Evolutionary conservation across 805 yeast species (phyloP).

Genomic region (Candida anglica): DNA sequence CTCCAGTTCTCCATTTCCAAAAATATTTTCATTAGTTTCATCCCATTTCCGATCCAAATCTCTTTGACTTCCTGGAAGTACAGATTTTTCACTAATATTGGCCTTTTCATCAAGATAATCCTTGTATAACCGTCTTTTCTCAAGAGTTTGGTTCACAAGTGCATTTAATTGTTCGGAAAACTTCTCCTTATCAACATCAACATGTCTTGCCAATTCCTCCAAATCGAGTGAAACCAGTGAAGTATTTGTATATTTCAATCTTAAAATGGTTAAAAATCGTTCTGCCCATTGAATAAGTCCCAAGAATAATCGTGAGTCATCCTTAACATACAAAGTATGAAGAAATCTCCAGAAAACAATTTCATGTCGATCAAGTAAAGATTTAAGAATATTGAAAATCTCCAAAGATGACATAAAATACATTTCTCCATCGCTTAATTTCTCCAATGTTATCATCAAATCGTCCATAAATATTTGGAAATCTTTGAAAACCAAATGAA

Average conservation of each 20-base stretch:
- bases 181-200: slow-evolving; percentile 24
- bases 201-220: slow-evolving; percentile 9
- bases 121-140: slow-evolving; percentile 36
- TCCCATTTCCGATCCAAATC: slow-evolving; percentile 41
- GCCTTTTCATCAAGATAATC: slow-evolving; percentile 24
- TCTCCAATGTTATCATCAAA: slow-evolving; percentile 65
- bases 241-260: slow-evolving; percentile 50
- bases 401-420: slow-evolving; percentile 47
- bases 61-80: slow-evolving; percentile 10
- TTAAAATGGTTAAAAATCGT: slow-evolving; percentile 56
- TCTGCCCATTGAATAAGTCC: slow-evolving; percentile 74
- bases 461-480: slow-evolving; percentile 37
- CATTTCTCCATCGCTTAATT: slow-evolving; percentile 52
- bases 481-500: slow-evolving; percentile 35
- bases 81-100: slow-evolving; percentile 14
- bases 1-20: slow-evolving; percentile 10
- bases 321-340: slow-evolving; percentile 78
- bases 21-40: slow-evolving; percentile 30
- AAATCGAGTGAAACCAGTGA: slow-evolving; percentile 45
- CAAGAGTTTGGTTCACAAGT: slow-evolving; percentile 32
- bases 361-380: slow-evolving; percentile 67
- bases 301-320: slow-evolving; percentile 65
- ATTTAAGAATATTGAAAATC: slow-evolving; percentile 63
- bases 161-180: slow-evolving; percentile 37
- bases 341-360: slow-evolving; percentile 69